Evolutionary conservation across 75 land plant species (phyloP).

Genomic region (Adiantum capillusveneris): DNA sequence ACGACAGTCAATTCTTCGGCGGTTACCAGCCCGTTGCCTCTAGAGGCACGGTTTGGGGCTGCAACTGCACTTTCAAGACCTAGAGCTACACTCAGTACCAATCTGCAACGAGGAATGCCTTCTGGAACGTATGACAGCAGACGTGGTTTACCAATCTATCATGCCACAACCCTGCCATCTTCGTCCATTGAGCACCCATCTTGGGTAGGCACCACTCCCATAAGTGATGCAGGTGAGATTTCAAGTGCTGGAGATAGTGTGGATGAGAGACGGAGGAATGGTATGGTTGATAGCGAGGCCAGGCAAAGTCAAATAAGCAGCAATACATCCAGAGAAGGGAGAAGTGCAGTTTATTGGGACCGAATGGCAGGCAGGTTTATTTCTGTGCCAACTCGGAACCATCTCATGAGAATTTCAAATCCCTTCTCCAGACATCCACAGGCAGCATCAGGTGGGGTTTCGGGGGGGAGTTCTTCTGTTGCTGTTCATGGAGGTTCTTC

Average conservation of each 20-base stretch:
- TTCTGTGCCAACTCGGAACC: conserved; percentile 30
- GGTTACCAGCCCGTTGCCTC: conserved; percentile 36
- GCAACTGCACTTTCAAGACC: conserved; percentile 1
- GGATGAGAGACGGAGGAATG: conserved; percentile 32
- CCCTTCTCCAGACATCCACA: conserved; percentile 20
- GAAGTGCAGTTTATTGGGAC: conserved; percentile 58
- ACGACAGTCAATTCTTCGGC: conserved; percentile 26
- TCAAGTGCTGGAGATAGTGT: conserved; percentile 24
- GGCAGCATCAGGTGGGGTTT: conserved; percentile 11
- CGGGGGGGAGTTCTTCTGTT: conserved; percentile 1
- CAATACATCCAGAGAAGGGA: conserved; percentile 34
- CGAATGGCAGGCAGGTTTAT: conserved; percentile 56
- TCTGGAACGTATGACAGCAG: conserved; percentile 12
- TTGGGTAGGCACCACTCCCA: conserved; percentile 10
- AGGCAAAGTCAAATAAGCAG: conserved; percentile 24
- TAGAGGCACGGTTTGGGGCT: conserved; percentile 16
- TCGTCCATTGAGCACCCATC: conserved; percentile 12
- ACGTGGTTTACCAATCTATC: conserved; percentile 14
- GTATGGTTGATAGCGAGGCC: conserved; percentile 20
- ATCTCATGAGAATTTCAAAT: conserved; percentile 16
- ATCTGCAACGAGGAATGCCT: neutral
- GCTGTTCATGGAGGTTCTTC: neutral
- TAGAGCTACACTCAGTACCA: neutral
- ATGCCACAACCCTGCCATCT: conserved; percentile 7
- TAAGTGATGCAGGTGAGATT: conserved; percentile 19